These are phyloP conservation scores for Coemansia sp. DNA, from an alignment of 192 early-diverging fungal species.

Conservation along the genomic window DNA sequence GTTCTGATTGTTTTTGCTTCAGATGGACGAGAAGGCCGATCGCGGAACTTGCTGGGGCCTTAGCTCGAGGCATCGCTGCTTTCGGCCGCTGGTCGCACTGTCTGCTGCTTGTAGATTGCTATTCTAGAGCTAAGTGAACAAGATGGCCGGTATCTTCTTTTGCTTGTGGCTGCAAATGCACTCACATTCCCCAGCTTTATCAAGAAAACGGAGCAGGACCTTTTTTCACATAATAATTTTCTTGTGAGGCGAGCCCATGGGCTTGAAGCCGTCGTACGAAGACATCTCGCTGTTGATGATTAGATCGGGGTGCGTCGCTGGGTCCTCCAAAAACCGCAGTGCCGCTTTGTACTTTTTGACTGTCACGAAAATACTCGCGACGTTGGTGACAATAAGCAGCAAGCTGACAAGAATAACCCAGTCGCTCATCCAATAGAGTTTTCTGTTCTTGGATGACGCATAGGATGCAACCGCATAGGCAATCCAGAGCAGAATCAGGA, in stretches of 20 bases:
- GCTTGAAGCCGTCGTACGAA: slow-evolving; percentile 14
- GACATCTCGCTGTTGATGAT: slow-evolving; percentile 39
- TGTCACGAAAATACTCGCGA: slow-evolving; percentile 37
- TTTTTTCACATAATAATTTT: background rate
- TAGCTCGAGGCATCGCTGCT: too few relatives aligned
- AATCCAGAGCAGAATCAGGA: slow-evolving; percentile 37
- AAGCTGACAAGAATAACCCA: slow-evolving; percentile 46
- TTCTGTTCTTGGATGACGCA: slow-evolving; percentile 12
- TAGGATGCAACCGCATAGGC: slow-evolving; percentile 32
- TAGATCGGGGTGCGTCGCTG: slow-evolving; percentile 40
- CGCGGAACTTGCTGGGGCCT: too few relatives aligned
- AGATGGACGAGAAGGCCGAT: too few relatives aligned
- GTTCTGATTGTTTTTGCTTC: background rate
- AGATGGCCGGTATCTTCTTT: too few relatives aligned
- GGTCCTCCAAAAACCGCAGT: slow-evolving; percentile 41
- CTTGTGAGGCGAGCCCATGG: slow-evolving; percentile 2
- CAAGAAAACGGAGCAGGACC: too few relatives aligned
- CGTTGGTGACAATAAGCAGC: slow-evolving; percentile 29
- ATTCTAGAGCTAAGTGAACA: too few relatives aligned
- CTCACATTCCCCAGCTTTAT: too few relatives aligned
- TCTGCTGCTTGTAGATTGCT: too few relatives aligned
- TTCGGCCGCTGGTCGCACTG: too few relatives aligned
- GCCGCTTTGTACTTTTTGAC: slow-evolving; percentile 33
- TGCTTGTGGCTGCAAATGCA: too few relatives aligned
- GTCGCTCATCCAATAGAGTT: slow-evolving; percentile 36